phyloP scores from a whole-genome alignment of 805 yeast genomes.

The Saccharomycopsis malanga region DNA sequence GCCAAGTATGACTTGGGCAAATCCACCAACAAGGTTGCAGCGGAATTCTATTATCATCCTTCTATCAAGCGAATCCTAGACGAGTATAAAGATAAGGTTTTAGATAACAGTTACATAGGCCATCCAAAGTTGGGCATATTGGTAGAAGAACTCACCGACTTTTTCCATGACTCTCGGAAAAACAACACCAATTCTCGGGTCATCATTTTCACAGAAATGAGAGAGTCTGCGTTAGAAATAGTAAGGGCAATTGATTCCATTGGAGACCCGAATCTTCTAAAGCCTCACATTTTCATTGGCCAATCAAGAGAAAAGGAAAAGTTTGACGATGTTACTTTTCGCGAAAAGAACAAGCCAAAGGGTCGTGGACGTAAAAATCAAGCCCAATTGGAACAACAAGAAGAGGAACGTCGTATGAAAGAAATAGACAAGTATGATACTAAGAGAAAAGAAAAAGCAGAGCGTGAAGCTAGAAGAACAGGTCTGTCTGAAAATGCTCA shows the following conservation, averaged over 20 bases:
- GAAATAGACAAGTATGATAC: slow-evolving; percentile 29
- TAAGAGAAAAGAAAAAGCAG: slow-evolving; percentile 30
- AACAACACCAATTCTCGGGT: slow-evolving; percentile 50
- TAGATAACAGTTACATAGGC: slow-evolving; percentile 32
- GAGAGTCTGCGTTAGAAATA: slow-evolving; percentile 88
- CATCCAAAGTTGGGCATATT: slow-evolving; percentile 63
- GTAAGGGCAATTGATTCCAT: slow-evolving; percentile 51
- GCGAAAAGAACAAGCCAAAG: slow-evolving; percentile 37
- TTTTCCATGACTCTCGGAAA: slow-evolving; percentile 38
- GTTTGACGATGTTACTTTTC: slow-evolving; percentile 50
- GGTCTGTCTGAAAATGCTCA: slow-evolving; percentile 74
- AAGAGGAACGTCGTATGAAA: slow-evolving; percentile 28
- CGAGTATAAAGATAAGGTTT: slow-evolving; percentile 38
- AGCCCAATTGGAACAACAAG: slow-evolving; percentile 20
- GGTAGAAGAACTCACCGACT: slow-evolving; percentile 48
- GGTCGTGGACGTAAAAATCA: slow-evolving; percentile 36
- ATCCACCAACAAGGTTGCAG: slow-evolving; percentile 55
- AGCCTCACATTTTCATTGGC: slow-evolving; percentile 88
- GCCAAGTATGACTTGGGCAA: slow-evolving; percentile 54
- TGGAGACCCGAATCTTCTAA: slow-evolving; percentile 31
- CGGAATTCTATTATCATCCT: slow-evolving; percentile 51
- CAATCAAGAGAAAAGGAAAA: slow-evolving; percentile 73
- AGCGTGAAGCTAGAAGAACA: slow-evolving; percentile 36
- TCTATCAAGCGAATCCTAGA: slow-evolving; percentile 39
- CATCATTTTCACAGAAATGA: slow-evolving; percentile 78